These are phyloP conservation scores for Pythium dissotocum DNA, from an alignment of 352 stramenopile genomes.

Conservation along the genomic window DNA sequence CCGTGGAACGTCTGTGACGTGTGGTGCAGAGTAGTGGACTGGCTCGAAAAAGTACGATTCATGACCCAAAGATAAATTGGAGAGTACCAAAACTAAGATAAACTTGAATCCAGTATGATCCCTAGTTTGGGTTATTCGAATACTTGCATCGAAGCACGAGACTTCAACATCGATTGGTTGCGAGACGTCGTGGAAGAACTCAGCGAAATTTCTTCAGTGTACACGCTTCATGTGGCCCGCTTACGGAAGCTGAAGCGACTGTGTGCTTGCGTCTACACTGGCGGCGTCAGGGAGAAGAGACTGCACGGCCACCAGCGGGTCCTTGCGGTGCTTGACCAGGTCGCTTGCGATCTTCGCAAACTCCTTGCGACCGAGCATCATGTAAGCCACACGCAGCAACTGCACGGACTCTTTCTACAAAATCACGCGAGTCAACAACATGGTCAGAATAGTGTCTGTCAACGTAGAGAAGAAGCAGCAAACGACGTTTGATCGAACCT, in stretches of 20 bases:
- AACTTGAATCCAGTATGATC: not conserved
- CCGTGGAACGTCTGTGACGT: not conserved
- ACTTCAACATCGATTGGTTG: slow-evolving; percentile 18
- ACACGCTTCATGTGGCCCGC: not conserved
- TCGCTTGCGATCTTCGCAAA: slow-evolving; percentile 46
- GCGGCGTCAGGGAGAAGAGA: slow-evolving; percentile 14
- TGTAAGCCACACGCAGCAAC: slow-evolving; percentile 52
- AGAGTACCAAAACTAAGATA: not conserved
- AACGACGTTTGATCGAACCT: slow-evolving; percentile 29
- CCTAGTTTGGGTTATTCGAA: slow-evolving; percentile 24
- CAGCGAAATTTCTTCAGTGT: not conserved
- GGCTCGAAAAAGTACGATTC: not conserved
- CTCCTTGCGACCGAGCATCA: slow-evolving; percentile 44
- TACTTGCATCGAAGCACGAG: slow-evolving; percentile 11
- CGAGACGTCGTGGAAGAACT: slow-evolving; percentile 4
- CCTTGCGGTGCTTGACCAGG: slow-evolving; percentile 36
- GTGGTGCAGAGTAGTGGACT: not conserved
- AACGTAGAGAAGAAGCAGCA: not conserved
- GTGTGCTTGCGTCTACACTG: not conserved
- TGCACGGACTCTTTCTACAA: slow-evolving; percentile 46
- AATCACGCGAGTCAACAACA: not conserved
- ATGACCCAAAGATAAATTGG: not conserved
- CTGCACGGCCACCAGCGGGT: slow-evolving; percentile 9
- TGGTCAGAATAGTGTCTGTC: not conserved
- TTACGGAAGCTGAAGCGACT: slow-evolving; percentile 7